Evolutionary conservation across 331 rosid genomes (phyloP).

Genomic region (Malus hybrid): DNA sequence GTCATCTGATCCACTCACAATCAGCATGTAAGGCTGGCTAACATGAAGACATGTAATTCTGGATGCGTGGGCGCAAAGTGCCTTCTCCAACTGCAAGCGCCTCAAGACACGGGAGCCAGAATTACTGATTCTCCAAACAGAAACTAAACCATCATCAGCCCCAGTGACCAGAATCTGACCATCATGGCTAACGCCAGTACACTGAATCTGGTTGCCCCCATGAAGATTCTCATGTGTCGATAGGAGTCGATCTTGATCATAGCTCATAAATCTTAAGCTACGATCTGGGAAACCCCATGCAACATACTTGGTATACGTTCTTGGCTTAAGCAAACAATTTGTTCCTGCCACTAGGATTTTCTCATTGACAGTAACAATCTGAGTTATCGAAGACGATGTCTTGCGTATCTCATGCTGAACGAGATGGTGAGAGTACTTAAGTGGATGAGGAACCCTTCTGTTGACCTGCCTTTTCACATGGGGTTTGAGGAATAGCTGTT

Average conservation of each 20-base stretch:
- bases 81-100: conserved; percentile 83
- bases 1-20: conserved; percentile 96
- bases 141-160: conserved; percentile 90
- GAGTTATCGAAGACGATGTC: conserved; percentile 68
- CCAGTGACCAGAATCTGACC: conserved; percentile 90
- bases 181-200: conserved; percentile 82
- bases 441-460: conserved; percentile 86
- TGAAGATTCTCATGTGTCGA: conserved; percentile 97
- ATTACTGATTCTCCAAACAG: conserved; percentile 82
- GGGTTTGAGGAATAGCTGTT: conserved; percentile 87
- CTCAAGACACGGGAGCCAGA: conserved; percentile 57
- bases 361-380: conserved; percentile 70
- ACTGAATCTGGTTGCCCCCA: conserved; percentile 83
- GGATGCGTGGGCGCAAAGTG: conserved; percentile 76
- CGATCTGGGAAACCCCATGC: conserved; percentile 98
- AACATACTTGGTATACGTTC: conserved; percentile 83
- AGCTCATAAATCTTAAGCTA: conserved; percentile 89
- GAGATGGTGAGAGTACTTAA: conserved; percentile 69
- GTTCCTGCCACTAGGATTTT: conserved; percentile 78
- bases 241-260: conserved; percentile 87
- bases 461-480: conserved; percentile 83
- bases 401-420: conserved; percentile 75
- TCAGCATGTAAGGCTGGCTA: conserved; percentile 96
- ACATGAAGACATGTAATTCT: conserved; percentile 88
- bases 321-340: conserved; percentile 77